Evolutionary conservation across 116 monocot species (phyloP), one percentile per base, ranked within the genome.

Genomic region (Dioscorea cayenensis): DNA sequence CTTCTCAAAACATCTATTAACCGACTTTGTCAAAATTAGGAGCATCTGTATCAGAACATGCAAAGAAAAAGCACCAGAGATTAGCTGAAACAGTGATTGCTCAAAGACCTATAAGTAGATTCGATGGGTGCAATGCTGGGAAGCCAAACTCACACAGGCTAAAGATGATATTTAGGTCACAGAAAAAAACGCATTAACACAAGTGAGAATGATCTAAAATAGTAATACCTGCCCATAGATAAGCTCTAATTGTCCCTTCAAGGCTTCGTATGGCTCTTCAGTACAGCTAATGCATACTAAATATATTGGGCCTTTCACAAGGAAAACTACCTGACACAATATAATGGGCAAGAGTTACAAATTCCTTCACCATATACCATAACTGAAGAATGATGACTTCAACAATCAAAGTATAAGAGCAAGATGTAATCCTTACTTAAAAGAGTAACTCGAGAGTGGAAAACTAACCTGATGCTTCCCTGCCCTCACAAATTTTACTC

Each of bases 241-340:
- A 58, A 94, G 91, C 70, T 99, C 99, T 67, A 99, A 67, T 75
- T 99, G 99, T 60, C 84, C 94, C 59, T 67, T 87, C 61, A 99
- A 79, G 73, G 89, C 81, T 60, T 91, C 99, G 76, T 89, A 80
- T 28, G 99, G 84, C 74, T 99, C 99, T 70, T 99, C 99, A 51
- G 94, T 99, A 77, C 91, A 99, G 73, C 94, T 85, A 77, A 99
- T 99, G 73, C 99, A 91, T 8, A 92, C 99, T 75, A 99, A 81
- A 81, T 99, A 99, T 77, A 99, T 87, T 71, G 99, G 99, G 59
- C 91, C 99, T 81, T 99, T 99, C 72, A 99, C 99, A 75, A 99
- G 85, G 83, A 99, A 99, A 73, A 99, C 82, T 71, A 99, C 85
- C 99, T 99, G 89, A 71, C 5, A 62, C 20, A 62, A 62, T 22